A percentile compares a stretch with the other conserved stretches of the same genome.
Evolutionary conservation across 345 rosid genomes (phyloP).

Genomic region (sweet orange (Citrus sinensis)): DVS_A1.0 CM039162.1:7167501-7168000

Average conservation of each 20-base stretch:
- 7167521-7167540: constrained; percentile 30
- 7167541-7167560: constrained; percentile 27
- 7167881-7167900: constrained; percentile 15
- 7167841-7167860: constrained; percentile 8
- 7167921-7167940: constrained; percentile 40
- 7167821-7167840: constrained; percentile 34
- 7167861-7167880: background rate
- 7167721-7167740: constrained; percentile 50
- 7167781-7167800: constrained; percentile 51
- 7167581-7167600: constrained; percentile 59
- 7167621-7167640: constrained; percentile 55
- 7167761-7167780: constrained; percentile 20
- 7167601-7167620: constrained; percentile 84
- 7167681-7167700: constrained; percentile 53
- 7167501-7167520: constrained; percentile 20
- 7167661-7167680: constrained; percentile 74
- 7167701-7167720: constrained; percentile 62
- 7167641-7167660: constrained; percentile 70
- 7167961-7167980: constrained; percentile 41
- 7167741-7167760: background rate
- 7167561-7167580: constrained; percentile 46
- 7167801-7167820: constrained; percentile 47
- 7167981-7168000: constrained; percentile 43
- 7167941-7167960: constrained; percentile 30
- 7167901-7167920: constrained; percentile 35